These are phyloP conservation scores for Leccinum sublutescens DNA, from an alignment of 768 basidiomycete genomes.

Conservation along the genomic window DNA sequence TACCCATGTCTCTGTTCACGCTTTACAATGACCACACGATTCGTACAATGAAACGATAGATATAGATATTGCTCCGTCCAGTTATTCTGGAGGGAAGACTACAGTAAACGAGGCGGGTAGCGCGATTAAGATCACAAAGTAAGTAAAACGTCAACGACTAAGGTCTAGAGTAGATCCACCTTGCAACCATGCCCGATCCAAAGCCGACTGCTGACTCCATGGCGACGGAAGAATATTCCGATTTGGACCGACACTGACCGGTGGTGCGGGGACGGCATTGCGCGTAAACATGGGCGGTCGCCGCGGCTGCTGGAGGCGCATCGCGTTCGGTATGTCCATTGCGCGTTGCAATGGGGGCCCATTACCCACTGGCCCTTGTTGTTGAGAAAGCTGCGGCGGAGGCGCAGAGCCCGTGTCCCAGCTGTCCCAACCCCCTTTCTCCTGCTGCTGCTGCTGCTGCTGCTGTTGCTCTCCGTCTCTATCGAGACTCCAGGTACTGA, in stretches of 20 bases:
- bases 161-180: conserved; percentile 40
- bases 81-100: background rate
- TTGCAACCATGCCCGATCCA: conserved; percentile 47
- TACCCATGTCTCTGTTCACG: background rate
- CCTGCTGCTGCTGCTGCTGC: conserved; percentile 20
- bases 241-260: conserved; percentile 35
- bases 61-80: conserved; percentile 9
- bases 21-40: background rate
- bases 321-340: conserved; percentile 50
- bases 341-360: conserved; percentile 43
- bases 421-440: conserved; percentile 21
- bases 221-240: conserved; percentile 41
- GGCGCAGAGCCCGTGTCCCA: conserved; percentile 27
- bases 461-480: conserved; percentile 26
- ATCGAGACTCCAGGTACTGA: conserved; percentile 30
- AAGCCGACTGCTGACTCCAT: conserved; percentile 37
- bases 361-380: conserved; percentile 22
- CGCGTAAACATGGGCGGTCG: conserved; percentile 56
- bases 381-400: conserved; percentile 29
- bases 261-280: conserved; percentile 35
- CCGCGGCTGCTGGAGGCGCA: conserved; percentile 53
- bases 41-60: conserved; percentile 19
- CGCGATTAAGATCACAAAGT: conserved; percentile 2
- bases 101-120: conserved; percentile 3
- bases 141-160: conserved; percentile 29